Conservation (phyloP, 2,329 filamentous ascomycete genomes). For the Spiromastix sp. region DNA sequence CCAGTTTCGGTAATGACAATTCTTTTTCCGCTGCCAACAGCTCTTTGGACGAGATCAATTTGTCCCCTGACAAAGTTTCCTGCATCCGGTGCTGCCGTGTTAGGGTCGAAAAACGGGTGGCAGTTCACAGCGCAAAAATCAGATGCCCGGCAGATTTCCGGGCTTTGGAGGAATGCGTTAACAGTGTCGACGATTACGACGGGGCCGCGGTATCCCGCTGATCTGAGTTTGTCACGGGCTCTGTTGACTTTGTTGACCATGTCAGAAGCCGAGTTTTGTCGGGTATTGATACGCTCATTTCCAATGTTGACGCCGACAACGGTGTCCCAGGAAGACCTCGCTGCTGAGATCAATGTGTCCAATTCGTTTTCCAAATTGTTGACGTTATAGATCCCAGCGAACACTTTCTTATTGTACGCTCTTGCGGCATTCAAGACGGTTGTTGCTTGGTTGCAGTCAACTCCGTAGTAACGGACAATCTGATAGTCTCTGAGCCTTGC, state of each 20-base stretch:
- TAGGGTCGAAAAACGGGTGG: constrained; percentile 72
- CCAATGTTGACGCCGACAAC: constrained; percentile 67
- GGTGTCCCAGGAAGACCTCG: constrained; percentile 54
- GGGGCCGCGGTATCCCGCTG: constrained; percentile 57
- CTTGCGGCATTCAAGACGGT: constrained; percentile 54
- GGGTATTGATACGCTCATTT: constrained; percentile 68
- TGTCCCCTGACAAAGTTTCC: constrained; percentile 57
- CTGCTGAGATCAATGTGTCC: constrained; percentile 48
- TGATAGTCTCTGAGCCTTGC: constrained; percentile 47
- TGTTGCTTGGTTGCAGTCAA: constrained; percentile 63
- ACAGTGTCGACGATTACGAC: constrained; percentile 77
- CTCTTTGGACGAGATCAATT: constrained; percentile 35
- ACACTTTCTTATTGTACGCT: constrained; percentile 56
- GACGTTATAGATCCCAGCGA: constrained; percentile 64
- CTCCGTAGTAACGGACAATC: constrained; percentile 66
- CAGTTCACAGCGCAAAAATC: constrained; percentile 75
- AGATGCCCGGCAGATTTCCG: constrained; percentile 58
- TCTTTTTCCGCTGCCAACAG: constrained; percentile 45
- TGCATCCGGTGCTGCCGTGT: constrained; percentile 47
- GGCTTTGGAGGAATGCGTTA: constrained; percentile 54
- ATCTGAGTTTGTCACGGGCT: constrained; percentile 48
- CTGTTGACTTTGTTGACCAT: constrained; percentile 49
- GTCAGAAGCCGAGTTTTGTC: constrained; percentile 40
- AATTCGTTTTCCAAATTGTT: constrained; percentile 46
- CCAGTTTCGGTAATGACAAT: constrained; percentile 73